A percentile compares a stretch with the other conserved stretches of the same genome.
Conservation (phyloP, 208 protist genomes). For the Leptomonas seymouri region DNA sequence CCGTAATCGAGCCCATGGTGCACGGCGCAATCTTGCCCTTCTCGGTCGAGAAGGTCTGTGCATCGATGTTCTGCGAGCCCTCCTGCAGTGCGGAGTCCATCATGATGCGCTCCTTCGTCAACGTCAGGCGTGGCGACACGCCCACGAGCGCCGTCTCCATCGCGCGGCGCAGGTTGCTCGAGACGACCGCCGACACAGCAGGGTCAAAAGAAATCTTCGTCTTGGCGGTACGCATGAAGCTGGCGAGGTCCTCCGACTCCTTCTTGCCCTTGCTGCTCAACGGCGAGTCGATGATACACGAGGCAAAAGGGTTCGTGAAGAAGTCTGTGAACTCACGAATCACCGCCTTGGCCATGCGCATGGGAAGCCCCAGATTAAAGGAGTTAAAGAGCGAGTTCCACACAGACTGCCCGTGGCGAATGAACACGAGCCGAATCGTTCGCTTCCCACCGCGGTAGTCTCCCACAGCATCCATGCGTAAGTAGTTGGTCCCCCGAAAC, state of each 20-base stretch:
- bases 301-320: conserved; percentile 79
- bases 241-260: conserved; percentile 71
- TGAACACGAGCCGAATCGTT: conserved; percentile 86
- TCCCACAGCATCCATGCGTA: conserved; percentile 42
- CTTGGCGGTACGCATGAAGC: conserved; percentile 68
- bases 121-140: conserved; percentile 53
- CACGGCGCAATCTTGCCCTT: conserved; percentile 71
- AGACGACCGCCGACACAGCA: conserved; percentile 70
- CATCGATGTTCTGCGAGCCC: conserved; percentile 91
- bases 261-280: conserved; percentile 74
- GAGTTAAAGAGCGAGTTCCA: conserved; percentile 94
- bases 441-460: conserved; percentile 50
- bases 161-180: conserved; percentile 86
- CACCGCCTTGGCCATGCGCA: conserved; percentile 57
- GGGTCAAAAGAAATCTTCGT: conserved; percentile 67
- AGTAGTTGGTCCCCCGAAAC: conserved; percentile 74
- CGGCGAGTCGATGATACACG: conserved; percentile 91
- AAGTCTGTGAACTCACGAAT: conserved; percentile 61
- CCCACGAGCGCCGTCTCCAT: conserved; percentile 87
- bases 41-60: conserved; percentile 85
- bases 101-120: conserved; percentile 75
- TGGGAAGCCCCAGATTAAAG: conserved; percentile 54
- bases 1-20: conserved; percentile 47
- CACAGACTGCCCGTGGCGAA: conserved; percentile 93
- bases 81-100: conserved; percentile 91